A percentile compares a stretch with the other conserved stretches of the same genome.
These are phyloP conservation scores for Calonectria ilicicola DNA, from an alignment of 2,329 filamentous ascomycete genomes.

Conservation along the genomic window DNA sequence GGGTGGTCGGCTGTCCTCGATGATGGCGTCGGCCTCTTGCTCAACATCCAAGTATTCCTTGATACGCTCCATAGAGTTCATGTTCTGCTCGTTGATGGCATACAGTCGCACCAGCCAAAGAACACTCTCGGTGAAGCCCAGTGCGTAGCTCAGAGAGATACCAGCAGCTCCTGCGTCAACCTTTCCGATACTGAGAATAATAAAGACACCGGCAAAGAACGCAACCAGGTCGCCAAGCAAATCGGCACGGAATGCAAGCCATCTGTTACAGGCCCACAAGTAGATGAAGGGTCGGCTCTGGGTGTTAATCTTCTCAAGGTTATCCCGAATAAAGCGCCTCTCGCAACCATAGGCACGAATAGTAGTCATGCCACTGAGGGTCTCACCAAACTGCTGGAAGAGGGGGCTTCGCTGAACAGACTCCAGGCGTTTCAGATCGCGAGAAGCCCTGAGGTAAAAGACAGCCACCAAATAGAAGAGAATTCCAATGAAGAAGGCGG, in stretches of 20 bases:
- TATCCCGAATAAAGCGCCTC: slow-evolving; percentile 92
- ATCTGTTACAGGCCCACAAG: slow-evolving; percentile 95
- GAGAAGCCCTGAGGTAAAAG: slow-evolving; percentile 93
- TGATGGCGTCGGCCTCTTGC: slow-evolving; percentile 84
- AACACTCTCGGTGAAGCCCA: slow-evolving; percentile 97
- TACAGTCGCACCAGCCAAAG: slow-evolving; percentile 97
- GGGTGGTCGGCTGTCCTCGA: slow-evolving; percentile 82
- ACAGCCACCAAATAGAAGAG: slow-evolving; percentile 86
- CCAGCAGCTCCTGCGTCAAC: slow-evolving; percentile 94
- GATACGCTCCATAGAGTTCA: slow-evolving; percentile 98
- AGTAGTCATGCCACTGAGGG: slow-evolving; percentile 92
- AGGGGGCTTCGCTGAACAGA: slow-evolving; percentile 94
- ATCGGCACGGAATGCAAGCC: slow-evolving; percentile 94
- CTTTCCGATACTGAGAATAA: slow-evolving; percentile 83
- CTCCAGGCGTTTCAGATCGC: slow-evolving; percentile 94
- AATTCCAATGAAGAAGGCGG: slow-evolving; percentile 84
- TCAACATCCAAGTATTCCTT: slow-evolving; percentile 98
- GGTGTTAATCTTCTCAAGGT: slow-evolving; percentile 86
- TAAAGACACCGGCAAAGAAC: slow-evolving; percentile 93
- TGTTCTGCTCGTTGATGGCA: slow-evolving; percentile 96
- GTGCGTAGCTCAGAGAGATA: slow-evolving; percentile 93
- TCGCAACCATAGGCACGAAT: slow-evolving; percentile 97
- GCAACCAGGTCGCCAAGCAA: slow-evolving; percentile 90
- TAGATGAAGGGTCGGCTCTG: slow-evolving; percentile 96
- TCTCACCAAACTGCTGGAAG: slow-evolving; percentile 98